phyloP scores from a whole-genome alignment of 75 land plant genomes.

The Larix kaempferi region DNA sequence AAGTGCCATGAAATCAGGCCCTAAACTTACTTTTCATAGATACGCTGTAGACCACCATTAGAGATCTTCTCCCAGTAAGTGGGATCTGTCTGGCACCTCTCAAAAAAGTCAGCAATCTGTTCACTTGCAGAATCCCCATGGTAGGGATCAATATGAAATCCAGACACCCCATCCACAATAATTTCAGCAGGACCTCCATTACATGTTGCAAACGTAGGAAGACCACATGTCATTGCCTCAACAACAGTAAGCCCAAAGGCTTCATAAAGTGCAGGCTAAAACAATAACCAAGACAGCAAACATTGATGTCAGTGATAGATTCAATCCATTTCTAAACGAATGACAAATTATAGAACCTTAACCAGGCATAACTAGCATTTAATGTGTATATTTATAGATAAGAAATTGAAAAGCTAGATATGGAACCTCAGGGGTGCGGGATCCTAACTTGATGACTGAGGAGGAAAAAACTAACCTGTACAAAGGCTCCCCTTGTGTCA shows the following conservation, averaged over 20 bases:
- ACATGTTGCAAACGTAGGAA: slow-evolving; percentile 56
- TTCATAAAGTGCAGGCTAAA: slow-evolving; percentile 63
- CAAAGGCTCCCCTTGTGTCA: slow-evolving; percentile 54
- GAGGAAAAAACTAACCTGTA: slow-evolving; percentile 30
- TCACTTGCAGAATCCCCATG: slow-evolving; percentile 29
- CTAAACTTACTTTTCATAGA: slow-evolving; percentile 40
- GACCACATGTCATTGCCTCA: slow-evolving; percentile 69
- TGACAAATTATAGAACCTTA: not conserved
- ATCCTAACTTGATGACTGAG: too few relatives aligned
- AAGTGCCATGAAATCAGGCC: not conserved
- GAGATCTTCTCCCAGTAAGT: slow-evolving; percentile 41
- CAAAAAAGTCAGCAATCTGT: slow-evolving; percentile 47
- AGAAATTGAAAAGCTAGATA: too few relatives aligned
- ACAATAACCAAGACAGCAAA: not conserved
- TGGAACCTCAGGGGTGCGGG: too few relatives aligned
- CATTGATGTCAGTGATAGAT: not conserved
- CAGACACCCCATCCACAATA: slow-evolving; percentile 53
- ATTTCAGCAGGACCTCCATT: slow-evolving; percentile 72
- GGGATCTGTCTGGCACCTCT: slow-evolving; percentile 31
- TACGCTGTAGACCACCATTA: slow-evolving; percentile 43
- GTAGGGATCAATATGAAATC: slow-evolving; percentile 67
- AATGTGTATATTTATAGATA: too few relatives aligned
- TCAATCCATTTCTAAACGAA: not conserved
- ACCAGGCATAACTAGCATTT: too few relatives aligned
- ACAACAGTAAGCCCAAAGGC: slow-evolving; percentile 62